Base-by-base conservation (phyloP, 352 stramenopile species). In the Phytophthora syringae region DNA sequence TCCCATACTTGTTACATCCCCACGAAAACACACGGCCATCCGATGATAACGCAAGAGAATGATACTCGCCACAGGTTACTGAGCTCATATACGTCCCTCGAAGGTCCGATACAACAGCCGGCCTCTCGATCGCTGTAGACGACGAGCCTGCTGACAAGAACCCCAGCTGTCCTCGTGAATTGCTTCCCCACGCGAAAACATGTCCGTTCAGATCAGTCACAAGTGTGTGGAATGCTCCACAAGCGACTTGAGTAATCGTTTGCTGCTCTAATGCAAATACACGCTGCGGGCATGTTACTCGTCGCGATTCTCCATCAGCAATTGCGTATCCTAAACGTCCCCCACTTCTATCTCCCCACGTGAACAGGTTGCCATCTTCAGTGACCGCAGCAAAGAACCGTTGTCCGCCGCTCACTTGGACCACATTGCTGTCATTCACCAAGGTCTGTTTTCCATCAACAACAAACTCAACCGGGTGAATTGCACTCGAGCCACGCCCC, bases 191-290 rank as follows among this genome's bases (percentile, higher is more conserved):
- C 3, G 80, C 74, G 56, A 80, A 92, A 7, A 94, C 80, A 54
- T 92, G 83, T 18, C 83, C 86, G 47, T 94, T 89, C 12, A 92
- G 24, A 56, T 94, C 83, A 1, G 79, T 90, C 6, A 72, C 78
- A 1, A 94, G 68, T 3, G 82, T 77, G 40, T 94, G 86, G 49
- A 90, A 94, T 11, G 74, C 78, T 34, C 86, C 86, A 22, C 86
- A 94, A 2, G 86, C 57, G 4, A 94, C 79, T 42, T 89, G 70
- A 28, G 77, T 65, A 22, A 94, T 66, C 3, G 71, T 80, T 16
- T 70, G 60, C 22, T 77, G 49, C 9, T 69, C 10, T 11, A 91
- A 50, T 5, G 64, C 64, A 0, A 52, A 27, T 6, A 92, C 78
- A 32, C 57, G 60, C 2, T 75, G 74, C 22, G 84, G 84, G 7